These are phyloP conservation scores for Posidonia oceanica DNA, from an alignment of 116 monocot genomes.

Conservation along the genomic window DNA sequence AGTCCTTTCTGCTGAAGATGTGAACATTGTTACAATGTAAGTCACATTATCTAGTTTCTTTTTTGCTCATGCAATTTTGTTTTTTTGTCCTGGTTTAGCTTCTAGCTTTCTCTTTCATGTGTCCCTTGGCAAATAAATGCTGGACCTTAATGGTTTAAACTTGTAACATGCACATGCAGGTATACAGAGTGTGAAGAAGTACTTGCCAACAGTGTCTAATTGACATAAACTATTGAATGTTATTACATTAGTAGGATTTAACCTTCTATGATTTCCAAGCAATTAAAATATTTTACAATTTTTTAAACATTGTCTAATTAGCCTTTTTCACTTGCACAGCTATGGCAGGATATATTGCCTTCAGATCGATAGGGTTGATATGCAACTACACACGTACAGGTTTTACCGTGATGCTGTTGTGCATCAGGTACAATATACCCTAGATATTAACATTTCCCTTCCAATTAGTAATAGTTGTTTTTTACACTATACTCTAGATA, in stretches of 20 bases:
- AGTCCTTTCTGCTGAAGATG: conserved; percentile 76
- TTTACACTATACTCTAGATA: too few species aligned
- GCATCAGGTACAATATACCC: conserved; percentile 52
- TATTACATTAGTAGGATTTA: too few species aligned
- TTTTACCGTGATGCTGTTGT: conserved; percentile 99
- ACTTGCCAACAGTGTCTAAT: too few species aligned
- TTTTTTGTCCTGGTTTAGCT: too few species aligned
- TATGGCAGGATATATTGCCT: conserved; percentile 98
- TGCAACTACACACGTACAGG: conserved; percentile 65
- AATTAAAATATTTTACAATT: not conserved
- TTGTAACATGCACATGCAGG: too few species aligned
- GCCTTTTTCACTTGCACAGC: conserved; percentile 20
- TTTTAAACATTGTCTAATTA: not conserved
- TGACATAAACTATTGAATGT: too few species aligned
- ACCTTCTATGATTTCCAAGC: not conserved
- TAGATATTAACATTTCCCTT: not conserved
- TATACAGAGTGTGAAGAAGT: too few species aligned
- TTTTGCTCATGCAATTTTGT: not conserved
- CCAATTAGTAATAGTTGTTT: too few species aligned
- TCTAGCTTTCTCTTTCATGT: too few species aligned
- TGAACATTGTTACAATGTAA: conserved; percentile 82
- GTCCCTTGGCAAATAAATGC: too few species aligned
- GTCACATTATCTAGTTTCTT: conserved; percentile 2
- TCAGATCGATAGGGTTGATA: conserved; percentile 74
- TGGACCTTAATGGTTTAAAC: too few species aligned